These are phyloP conservation scores for Secale cereale DNA, from an alignment of 176 grass and related monocot genomes.

Conservation along the genomic window DNA sequence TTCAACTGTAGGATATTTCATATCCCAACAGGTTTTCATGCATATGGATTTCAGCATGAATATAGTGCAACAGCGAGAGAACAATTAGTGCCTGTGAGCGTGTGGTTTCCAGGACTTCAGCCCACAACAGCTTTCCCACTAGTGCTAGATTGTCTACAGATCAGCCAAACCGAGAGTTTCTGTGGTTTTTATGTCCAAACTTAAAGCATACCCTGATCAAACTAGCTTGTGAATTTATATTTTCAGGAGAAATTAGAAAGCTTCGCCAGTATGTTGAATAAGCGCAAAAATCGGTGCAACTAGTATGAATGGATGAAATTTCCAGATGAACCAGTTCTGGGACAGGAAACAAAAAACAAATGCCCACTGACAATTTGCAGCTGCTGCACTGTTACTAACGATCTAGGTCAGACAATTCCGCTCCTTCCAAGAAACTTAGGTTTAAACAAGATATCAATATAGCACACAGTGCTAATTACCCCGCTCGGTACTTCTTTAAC, in stretches of 20 bases:
- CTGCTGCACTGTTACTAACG: neutral
- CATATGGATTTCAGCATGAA: neutral
- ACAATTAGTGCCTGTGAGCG: neutral
- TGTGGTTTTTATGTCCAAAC: neutral
- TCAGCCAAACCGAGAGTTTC: neutral
- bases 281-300: neutral
- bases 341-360: neutral
- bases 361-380: neutral
- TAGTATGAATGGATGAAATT: neutral
- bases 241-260: neutral
- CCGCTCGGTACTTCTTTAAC: constrained; percentile 7
- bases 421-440: neutral
- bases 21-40: too few relatives aligned
- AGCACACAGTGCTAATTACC: neutral
- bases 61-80: neutral
- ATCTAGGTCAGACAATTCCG: neutral
- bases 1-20: too few relatives aligned
- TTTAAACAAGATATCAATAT: neutral
- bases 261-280: neutral
- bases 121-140: too few relatives aligned
- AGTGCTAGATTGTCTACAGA: neutral
- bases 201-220: neutral
- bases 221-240: neutral
- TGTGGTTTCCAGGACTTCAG: neutral
- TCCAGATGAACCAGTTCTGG: neutral